phyloP scores from a whole-genome alignment of 2,329 filamentous ascomycete species.

The Colletotrichum caudatum region DNA sequence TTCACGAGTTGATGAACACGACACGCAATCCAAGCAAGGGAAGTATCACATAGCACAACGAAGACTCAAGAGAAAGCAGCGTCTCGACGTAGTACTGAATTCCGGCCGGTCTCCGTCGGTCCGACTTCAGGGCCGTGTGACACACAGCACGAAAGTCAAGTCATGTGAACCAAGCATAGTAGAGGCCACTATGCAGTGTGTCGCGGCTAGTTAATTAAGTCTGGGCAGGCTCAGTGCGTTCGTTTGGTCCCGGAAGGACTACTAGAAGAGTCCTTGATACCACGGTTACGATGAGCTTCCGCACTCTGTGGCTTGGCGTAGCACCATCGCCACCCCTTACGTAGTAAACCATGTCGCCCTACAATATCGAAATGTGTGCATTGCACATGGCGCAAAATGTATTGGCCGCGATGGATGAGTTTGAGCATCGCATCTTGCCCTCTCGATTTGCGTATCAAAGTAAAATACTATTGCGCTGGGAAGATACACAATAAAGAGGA shows the following conservation, averaged over 20 bases:
- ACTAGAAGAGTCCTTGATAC: too few species aligned
- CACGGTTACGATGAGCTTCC: neutral
- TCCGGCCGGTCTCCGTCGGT: neutral
- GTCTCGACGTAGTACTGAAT: too few species aligned
- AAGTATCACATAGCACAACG: neutral
- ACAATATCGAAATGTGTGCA: neutral
- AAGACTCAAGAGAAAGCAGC: neutral
- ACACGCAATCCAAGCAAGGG: neutral
- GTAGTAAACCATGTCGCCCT: too few species aligned
- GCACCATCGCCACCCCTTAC: neutral
- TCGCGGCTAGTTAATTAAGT: neutral
- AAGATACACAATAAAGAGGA: too few species aligned
- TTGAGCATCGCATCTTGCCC: neutral
- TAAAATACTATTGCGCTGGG: neutral
- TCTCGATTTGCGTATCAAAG: neutral
- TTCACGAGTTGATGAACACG: slow-evolving; percentile 35
- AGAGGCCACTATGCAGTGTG: neutral
- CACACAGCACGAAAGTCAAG: neutral
- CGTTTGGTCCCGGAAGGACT: neutral
- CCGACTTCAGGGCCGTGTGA: neutral
- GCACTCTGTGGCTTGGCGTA: neutral
- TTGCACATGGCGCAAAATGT: neutral
- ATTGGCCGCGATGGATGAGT: neutral
- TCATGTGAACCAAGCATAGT: too few species aligned
- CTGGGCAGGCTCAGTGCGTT: neutral